Evolutionary conservation across 768 basidiomycete genomes (phyloP), one percentile per base, ranked within the genome.

Genomic region (Sistotremastrum suecicum): DNA sequence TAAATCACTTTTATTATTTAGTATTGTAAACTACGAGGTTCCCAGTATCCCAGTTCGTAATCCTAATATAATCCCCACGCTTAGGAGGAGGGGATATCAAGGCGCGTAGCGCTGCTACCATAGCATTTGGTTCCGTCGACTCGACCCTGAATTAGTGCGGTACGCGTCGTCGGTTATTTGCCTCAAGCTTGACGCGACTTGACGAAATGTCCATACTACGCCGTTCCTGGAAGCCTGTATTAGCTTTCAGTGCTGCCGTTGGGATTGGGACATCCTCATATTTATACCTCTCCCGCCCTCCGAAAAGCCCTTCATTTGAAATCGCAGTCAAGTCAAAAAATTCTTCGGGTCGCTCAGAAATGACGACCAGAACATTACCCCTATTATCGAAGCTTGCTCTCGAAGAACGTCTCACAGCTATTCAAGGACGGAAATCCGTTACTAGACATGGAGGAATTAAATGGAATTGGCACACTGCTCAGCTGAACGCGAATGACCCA

Each of bases 401-500:
- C 39, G 72, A 85, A 43, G 63, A 68, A 10, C 75, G 76, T 28
- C 70, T 88, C 42, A 67, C 60, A 40, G 72, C 76, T 52, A 65
- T 75, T 50, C 73, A 75, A 3, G 66, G 64, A 3, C 62, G 63
- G 11, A 63, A 74, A 45, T 64, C 63, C 12, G 62, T 71, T 40
- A 47, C 64, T 8, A 66, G 75, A 37, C 76, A 75, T 0, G 67
- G 67, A 34, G 77, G 79, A 11, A 63, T 75, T 44, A 62, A 69
- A 8, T 88, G 85, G 85, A 78, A 72, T 52, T 80, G 82, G 62
- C 72, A 80, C 41, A 92, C 83, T 3, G 85, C 87, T 11, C 74
- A 71, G 34, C 66, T 98, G 34, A 68, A 85, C 1, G 83, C 89
- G 3, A 99, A 99, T 56, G 76, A 83, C 48, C 87, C 90, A 5